Conservation (phyloP, 495 filamentous ascomycete species). For the Hypomontagnella submonticulosa region DNA sequence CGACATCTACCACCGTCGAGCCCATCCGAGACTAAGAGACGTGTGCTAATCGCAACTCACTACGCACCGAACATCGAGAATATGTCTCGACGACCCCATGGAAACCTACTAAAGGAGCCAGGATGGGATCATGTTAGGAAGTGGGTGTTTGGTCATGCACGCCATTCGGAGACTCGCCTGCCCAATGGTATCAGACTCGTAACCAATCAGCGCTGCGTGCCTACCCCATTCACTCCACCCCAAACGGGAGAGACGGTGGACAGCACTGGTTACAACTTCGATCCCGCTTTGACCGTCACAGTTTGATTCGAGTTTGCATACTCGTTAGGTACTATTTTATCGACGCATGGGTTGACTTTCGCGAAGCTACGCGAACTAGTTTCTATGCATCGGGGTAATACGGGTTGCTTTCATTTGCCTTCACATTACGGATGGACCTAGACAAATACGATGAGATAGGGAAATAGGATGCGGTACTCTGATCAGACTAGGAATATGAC, state of each 20-base stretch:
- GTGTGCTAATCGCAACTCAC: conserved; percentile 65
- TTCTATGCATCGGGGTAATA: too few relatives aligned
- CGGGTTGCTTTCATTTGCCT: too few relatives aligned
- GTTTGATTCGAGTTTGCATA: neutral
- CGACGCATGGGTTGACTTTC: too few relatives aligned
- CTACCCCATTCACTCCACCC: too few relatives aligned
- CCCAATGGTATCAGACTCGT: conserved; percentile 55
- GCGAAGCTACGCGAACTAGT: too few relatives aligned
- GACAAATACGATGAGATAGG: too few relatives aligned
- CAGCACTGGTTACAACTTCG: neutral
- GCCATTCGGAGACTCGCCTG: conserved; percentile 58
- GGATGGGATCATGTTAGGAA: conserved; percentile 48
- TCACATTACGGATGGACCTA: too few relatives aligned
- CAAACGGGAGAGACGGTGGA: conserved; percentile 32
- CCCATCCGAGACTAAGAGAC: conserved; percentile 32
- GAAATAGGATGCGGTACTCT: too few relatives aligned
- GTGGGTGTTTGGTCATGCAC: conserved; percentile 68
- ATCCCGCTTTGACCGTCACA: neutral
- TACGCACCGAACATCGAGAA: conserved; percentile 61
- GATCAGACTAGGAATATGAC: too few relatives aligned
- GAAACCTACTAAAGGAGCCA: conserved; percentile 31
- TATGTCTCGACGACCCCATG: conserved; percentile 57
- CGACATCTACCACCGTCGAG: conserved; percentile 19
- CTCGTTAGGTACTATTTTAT: too few relatives aligned
- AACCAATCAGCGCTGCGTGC: conserved; percentile 64